phyloP scores from a whole-genome alignment of 129 eudicot genomes.

The Escallonia rubra region DNA sequence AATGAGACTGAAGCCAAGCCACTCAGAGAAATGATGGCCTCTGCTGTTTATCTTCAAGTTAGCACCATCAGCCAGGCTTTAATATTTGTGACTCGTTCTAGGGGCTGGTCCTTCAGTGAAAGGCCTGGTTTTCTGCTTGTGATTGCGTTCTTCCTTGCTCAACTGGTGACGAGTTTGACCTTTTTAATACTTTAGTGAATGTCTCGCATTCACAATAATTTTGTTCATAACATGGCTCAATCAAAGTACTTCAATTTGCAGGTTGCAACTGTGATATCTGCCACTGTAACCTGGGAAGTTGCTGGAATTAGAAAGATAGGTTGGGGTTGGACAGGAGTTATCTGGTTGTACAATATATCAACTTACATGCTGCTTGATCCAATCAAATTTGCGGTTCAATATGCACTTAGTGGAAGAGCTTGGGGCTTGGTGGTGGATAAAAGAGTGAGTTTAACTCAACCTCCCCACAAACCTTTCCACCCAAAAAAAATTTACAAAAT shows the following conservation, averaged over 20 bases:
- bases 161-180: conserved; percentile 42
- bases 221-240: too few species aligned
- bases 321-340: conserved; percentile 87
- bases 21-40: conserved; percentile 51
- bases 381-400: conserved; percentile 60
- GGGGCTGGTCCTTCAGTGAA: conserved; percentile 77
- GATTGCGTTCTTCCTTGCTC: conserved; percentile 68
- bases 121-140: conserved; percentile 77
- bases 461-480: too few species aligned
- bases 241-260: conserved; percentile 6
- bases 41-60: conserved; percentile 84
- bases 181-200: neutral
- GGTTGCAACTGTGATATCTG: conserved; percentile 76
- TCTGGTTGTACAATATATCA: conserved; percentile 68
- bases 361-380: conserved; percentile 72
- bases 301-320: conserved; percentile 74
- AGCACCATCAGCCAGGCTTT: conserved; percentile 91
- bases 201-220: neutral
- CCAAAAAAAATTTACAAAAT: too few species aligned
- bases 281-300: conserved; percentile 43
- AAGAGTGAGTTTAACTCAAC: conserved; percentile 43
- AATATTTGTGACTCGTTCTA: conserved; percentile 77
- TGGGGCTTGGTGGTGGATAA: conserved; percentile 67
- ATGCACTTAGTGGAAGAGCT: conserved; percentile 74
- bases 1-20: conserved; percentile 28